Base-by-base conservation (phyloP, 345 rosid species). In the Camelina sativa region DNA sequence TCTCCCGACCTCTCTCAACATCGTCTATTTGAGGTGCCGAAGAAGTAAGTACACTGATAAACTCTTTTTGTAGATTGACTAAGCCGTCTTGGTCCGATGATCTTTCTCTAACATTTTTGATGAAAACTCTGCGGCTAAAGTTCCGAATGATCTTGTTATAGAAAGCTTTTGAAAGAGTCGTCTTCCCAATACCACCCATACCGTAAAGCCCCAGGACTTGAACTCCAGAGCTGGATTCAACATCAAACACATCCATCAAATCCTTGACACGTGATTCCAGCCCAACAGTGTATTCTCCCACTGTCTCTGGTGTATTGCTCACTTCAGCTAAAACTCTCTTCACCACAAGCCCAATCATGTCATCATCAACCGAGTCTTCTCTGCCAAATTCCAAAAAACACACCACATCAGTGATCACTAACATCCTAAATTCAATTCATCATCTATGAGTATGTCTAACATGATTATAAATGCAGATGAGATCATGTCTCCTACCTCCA, bases 271-370 rank as follows among this genome's bases (percentile, higher is more conserved):
- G 64, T 40, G 78, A 25, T 11, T 76, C 67, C 6, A 72, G 62
- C 11, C 76, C 83, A 73, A 80, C 80, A 0, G 55, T 63, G 66
- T 9, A 61, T 5, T 62, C 74, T 28, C 86, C 86, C 7, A 87
- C 83, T 32, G 54, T 82, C 53, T 86, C 55, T 4, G 93, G 96
- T 11, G 87, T 75, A 53, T 81, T 87, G 62, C 76, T 79, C 79
- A 89, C 3, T 62, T 87, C 72, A 56, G 65, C 56, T 80, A 81
- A 63, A 64, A 89, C 83, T 15, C 69, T 82, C 47, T 77, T 76
- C 64, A 83, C 86, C 57, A 91, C 17, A 44, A 9, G 59, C 40
- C 23, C 76, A 73, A 87, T 78, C 65, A 82, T 51, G 3, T 46
- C 61, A 57, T 72, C 80, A 16, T 61, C 74, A 22, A 10, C 67